phyloP scores from a whole-genome alignment of 2,329 filamentous ascomycete species.

The Pseudocercospora pini-densiflorae region DNA sequence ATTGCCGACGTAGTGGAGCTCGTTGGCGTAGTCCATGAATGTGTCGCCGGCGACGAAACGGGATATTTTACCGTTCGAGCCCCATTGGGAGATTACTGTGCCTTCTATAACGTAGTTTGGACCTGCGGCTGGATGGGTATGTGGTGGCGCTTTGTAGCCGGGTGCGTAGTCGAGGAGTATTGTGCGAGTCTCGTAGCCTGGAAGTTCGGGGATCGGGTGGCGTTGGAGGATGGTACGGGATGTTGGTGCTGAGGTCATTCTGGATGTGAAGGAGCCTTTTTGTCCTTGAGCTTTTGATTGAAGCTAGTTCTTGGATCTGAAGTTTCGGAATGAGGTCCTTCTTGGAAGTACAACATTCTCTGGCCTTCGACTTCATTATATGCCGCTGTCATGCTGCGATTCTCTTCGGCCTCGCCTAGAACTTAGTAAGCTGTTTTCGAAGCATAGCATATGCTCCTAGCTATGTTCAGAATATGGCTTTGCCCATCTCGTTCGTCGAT shows the following conservation, averaged over 20 bases:
- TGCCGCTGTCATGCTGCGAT: not conserved
- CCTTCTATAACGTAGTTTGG: conserved; percentile 3
- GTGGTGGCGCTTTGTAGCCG: conserved; percentile 1
- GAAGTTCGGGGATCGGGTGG: conserved; percentile 10
- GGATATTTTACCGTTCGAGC: not conserved
- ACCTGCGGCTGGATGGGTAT: conserved; percentile 10
- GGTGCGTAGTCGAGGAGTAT: conserved; percentile 12
- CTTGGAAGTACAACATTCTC: not conserved
- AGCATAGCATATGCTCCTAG: not conserved
- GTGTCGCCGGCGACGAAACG: not conserved
- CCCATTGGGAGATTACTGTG: conserved; percentile 5
- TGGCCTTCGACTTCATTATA: not conserved
- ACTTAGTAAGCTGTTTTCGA: not conserved
- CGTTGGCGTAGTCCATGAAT: conserved; percentile 5
- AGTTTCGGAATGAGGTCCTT: not conserved
- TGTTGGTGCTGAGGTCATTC: not conserved
- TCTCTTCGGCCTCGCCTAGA: not conserved
- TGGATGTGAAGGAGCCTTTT: not conserved
- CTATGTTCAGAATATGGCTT: not conserved
- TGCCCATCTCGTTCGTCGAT: not conserved
- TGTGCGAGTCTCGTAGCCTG: conserved; percentile 8
- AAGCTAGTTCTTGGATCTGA: not conserved
- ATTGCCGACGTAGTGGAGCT: not conserved
- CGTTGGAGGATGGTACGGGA: conserved; percentile 6
- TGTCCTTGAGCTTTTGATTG: not conserved